Conservation (phyloP, 805 yeast genomes). For the Wilhelminamyces savonicus region DNA sequence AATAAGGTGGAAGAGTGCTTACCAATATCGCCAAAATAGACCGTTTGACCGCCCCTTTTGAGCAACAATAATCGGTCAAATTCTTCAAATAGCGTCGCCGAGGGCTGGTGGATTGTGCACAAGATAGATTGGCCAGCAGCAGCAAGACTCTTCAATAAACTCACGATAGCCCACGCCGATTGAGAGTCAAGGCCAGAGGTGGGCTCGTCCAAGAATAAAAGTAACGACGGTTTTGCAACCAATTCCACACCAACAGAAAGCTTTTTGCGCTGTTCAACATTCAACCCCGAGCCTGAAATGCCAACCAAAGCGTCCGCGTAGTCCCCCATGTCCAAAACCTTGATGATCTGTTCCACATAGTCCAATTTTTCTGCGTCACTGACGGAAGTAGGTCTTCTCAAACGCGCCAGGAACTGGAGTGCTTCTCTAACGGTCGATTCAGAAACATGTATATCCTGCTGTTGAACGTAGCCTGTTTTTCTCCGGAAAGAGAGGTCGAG, state of each 20-base stretch:
- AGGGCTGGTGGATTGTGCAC: constrained; percentile 53
- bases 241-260: constrained; percentile 51
- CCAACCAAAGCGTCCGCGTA: constrained; percentile 52
- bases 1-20: constrained; percentile 5
- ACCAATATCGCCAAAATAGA: constrained; percentile 12
- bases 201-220: constrained; percentile 54
- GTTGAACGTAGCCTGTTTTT: constrained; percentile 54
- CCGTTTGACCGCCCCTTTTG: constrained; percentile 12
- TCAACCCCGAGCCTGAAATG: constrained; percentile 41
- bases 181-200: constrained; percentile 54
- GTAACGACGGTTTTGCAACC: constrained; percentile 48
- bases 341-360: constrained; percentile 47
- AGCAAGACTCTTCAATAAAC: constrained; percentile 43
- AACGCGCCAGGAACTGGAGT: constrained; percentile 43
- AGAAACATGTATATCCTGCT: constrained; percentile 50
- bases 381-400: constrained; percentile 39
- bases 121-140: constrained; percentile 52
- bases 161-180: constrained; percentile 54
- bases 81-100: constrained; percentile 35
- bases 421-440: constrained; percentile 51
- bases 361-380: constrained; percentile 40
- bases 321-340: constrained; percentile 42
- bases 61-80: constrained; percentile 10
- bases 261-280: constrained; percentile 50
- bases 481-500: constrained; percentile 46